Evolutionary conservation across 768 basidiomycete species (phyloP), one percentile per base, ranked within the genome.

Genomic region (Ramaria sp.): DNA sequence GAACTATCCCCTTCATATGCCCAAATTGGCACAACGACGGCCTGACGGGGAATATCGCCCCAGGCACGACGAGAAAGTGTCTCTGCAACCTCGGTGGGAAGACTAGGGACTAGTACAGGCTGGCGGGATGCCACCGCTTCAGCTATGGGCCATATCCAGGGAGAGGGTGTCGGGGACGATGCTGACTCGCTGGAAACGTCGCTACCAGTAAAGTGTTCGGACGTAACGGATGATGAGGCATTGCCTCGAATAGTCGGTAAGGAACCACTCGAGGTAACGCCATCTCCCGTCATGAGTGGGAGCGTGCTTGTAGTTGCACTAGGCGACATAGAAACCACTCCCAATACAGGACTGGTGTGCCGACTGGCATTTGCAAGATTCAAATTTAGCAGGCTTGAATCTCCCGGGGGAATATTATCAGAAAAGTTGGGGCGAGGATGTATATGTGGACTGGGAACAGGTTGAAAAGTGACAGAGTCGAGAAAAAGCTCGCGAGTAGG

Each of bases 21-120:
- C 19, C 54, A 46, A 27, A 65, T 58, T 7, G 64, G 64, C 10
- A 65, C 59, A 22, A 65, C 53, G 19, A 65, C 57, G 0, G 64
- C 62, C 38, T 65, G 62, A 12, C 62, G 46, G 31, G 53, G 52
- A 52, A 45, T 27, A 41, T 65, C 64, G 3, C 64, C 64, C 62
- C 61, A 65, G 1, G 64, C 59, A 24, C 59, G 50, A 24, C 43
- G 45, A 43, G 27, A 45, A n/a, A 63, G 48, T 15, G 45, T 41
- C 20, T 63, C 64, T 9, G 48, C 45, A 4, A 59, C 54, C 17
- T 63, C 42, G 30, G 6, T 12, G 17, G 64, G 64, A 12, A 62
- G 45, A 53, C 27, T 49, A 5, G 59, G 45, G 22, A 59, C 60
- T 22, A 58, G 54, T n/a, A 62, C 33, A 34, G 61, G 38, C 6